phyloP scores from a whole-genome alignment of 805 yeast species.

The Schwanniomyces polymorphus region DNA sequence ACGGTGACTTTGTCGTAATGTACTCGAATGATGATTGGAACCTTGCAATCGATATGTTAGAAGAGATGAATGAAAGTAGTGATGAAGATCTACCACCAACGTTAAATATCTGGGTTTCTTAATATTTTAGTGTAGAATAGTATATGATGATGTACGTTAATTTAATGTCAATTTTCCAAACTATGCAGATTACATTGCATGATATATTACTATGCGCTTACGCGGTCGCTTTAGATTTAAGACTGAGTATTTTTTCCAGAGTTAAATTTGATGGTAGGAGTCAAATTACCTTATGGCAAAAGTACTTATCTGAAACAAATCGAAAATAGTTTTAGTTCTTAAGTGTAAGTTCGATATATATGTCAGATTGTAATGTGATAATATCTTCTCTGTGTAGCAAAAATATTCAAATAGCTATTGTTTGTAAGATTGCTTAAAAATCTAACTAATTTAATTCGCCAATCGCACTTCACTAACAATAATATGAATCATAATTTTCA shows the following conservation, averaged over 20 bases:
- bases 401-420: not conserved
- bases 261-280: not conserved
- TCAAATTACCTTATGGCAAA: not conserved
- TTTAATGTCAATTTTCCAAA: not conserved
- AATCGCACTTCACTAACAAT: constrained; percentile 1
- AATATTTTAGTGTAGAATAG: constrained; percentile 1
- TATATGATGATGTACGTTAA: not conserved
- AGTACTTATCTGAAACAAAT: too few species aligned
- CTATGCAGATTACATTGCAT: too few species aligned
- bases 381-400: not conserved
- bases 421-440: not conserved
- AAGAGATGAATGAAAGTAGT: constrained; percentile 25
- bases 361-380: not conserved
- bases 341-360: not conserved
- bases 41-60: constrained; percentile 70
- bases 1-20: constrained; percentile 87
- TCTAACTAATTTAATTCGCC: constrained; percentile 6
- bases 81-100: constrained; percentile 15
- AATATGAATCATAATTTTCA: not conserved
- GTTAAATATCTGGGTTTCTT: constrained; percentile 44
- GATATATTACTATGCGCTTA: not conserved
- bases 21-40: constrained; percentile 86
- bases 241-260: not conserved
- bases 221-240: not conserved
- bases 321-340: too few species aligned